These are phyloP conservation scores for Tricholoma terreum DNA, from an alignment of 768 basidiomycete species.

Conservation along the genomic window DNA sequence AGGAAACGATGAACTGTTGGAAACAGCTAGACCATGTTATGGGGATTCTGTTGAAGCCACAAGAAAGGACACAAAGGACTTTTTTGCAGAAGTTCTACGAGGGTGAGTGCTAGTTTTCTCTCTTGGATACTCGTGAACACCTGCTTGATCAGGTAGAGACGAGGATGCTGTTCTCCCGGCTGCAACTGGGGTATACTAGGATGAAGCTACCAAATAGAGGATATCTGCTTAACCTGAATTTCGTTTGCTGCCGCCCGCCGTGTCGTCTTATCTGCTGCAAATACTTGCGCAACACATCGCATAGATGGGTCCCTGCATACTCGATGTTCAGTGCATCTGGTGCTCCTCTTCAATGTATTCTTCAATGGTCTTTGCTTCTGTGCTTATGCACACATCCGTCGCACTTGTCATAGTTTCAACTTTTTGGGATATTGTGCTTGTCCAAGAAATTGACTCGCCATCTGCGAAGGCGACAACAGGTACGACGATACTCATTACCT, in stretches of 20 bases:
- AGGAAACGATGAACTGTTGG: constrained; percentile 95
- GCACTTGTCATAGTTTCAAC: no score
- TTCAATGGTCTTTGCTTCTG: not conserved
- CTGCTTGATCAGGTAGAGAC: constrained; percentile 57
- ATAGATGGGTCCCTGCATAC: no score
- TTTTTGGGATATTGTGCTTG: no score
- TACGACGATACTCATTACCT: no score
- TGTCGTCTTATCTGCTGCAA: not conserved
- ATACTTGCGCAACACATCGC: not conserved
- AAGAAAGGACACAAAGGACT: constrained; percentile 44
- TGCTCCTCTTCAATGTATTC: not conserved
- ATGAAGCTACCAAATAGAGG: not conserved
- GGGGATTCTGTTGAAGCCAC: constrained; percentile 60
- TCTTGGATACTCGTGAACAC: constrained; percentile 2
- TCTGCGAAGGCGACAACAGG: no score
- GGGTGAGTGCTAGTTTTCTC: constrained; percentile 44
- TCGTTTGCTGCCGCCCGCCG: not conserved
- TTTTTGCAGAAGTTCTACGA: constrained; percentile 86
- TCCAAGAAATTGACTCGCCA: no score
- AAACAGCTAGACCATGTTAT: constrained; percentile 81
- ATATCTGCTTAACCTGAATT: not conserved
- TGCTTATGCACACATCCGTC: no score
- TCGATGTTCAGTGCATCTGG: no score
- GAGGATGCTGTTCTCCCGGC: constrained; percentile 71
- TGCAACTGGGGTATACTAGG: constrained; percentile 48